phyloP scores from a whole-genome alignment of 1,139 yeast genomes.

The Nadsonia starkeyi-henricii region DNA sequence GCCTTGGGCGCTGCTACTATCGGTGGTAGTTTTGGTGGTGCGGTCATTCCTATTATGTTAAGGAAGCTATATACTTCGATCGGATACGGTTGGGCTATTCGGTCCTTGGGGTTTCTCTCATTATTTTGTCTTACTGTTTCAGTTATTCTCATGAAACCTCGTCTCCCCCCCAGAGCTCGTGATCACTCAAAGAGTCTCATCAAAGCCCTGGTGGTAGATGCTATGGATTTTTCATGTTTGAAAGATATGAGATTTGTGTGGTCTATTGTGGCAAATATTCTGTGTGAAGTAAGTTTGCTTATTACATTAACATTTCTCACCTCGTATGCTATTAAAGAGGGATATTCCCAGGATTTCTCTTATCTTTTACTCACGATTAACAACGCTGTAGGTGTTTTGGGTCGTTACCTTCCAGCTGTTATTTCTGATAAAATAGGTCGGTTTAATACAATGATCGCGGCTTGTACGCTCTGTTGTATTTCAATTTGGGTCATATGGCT shows the following conservation, averaged over 20 bases:
- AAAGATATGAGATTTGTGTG: constrained; percentile 20
- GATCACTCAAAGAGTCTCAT: neutral
- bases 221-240: constrained; percentile 33
- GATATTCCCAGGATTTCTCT: constrained; percentile 29
- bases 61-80: constrained; percentile 35
- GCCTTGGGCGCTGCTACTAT: constrained; percentile 49
- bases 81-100: constrained; percentile 47
- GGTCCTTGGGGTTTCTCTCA: constrained; percentile 40
- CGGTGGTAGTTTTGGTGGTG: constrained; percentile 62
- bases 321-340: constrained; percentile 35
- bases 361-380: constrained; percentile 32
- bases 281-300: constrained; percentile 24
- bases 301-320: constrained; percentile 39
- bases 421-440: constrained; percentile 37
- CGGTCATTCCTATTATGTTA: constrained; percentile 46
- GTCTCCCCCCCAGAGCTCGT: neutral
- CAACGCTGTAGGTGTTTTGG: constrained; percentile 35
- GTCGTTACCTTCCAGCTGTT: constrained; percentile 35
- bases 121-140: constrained; percentile 24
- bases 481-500: constrained; percentile 33
- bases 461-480: constrained; percentile 26
- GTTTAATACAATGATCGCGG: constrained; percentile 37
- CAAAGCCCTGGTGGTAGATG: constrained; percentile 21
- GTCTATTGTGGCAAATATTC: constrained; percentile 3
- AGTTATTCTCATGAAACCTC: neutral